Base-by-base conservation (phyloP, 768 basidiomycete species). In the Chalciporus chontae region DNA sequence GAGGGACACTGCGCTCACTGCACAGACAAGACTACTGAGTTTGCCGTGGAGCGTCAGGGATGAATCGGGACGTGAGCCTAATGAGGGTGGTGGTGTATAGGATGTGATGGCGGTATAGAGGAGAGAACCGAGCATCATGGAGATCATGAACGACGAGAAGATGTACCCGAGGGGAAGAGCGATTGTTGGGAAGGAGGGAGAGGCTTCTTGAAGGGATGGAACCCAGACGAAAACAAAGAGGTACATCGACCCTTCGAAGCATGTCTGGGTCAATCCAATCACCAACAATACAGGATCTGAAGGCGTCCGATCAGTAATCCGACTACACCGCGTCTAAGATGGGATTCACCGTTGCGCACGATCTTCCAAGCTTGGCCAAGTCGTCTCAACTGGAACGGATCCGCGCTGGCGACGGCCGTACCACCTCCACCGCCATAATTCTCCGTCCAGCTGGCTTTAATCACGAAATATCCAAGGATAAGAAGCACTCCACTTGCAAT, bases 171-270 rank as follows among this genome's bases (percentile, higher is more conserved):
- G 73, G 0, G 87, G 88, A 23, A 87, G 79, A 15, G 69, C 51
- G 6, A 59, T 56, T 10, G 67, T 53, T 9, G 71, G 59, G 51
- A 60, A 67, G 15, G 63, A 61, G 11, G 54, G 39, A n/a, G 81
- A 74, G 18, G 70, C 70, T 61, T 87, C 83, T 67, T 90, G 85
- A 14, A 90, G 70, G 2, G 81, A 76, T 1, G 88, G 87, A 0
- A 90, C 87, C 87, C 87, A 90, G 53, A 85, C 72, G 71, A 88
- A 90, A 55, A 89, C 87, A 67, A 89, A 90, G 52, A 89, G 77
- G 67, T 90, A 89, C 87, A 89, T 87, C 5, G 84, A 86, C 3
- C 87, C 88, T 62, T 90, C 87, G 61, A 90, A 90, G 66, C 84
- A 86, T 1, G 87, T 90, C 66, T 90, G 87, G 0, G 82, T 82